Evolutionary conservation across 2,329 filamentous ascomycete species (phyloP), one percentile per base, ranked within the genome.

Genomic region (Aspergillus hiratsukae): DNA sequence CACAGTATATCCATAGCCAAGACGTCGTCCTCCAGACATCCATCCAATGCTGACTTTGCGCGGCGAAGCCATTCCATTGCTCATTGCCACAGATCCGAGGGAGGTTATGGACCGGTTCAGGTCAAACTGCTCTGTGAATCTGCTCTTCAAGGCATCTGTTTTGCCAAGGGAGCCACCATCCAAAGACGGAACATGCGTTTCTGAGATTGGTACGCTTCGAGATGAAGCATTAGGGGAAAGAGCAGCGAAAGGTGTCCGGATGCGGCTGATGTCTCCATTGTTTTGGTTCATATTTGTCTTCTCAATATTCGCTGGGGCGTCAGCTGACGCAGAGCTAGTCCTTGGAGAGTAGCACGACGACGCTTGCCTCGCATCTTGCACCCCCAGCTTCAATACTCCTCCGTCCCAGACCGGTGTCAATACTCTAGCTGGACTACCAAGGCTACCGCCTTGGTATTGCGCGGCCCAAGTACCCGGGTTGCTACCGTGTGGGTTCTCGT

Each of bases 31-130:
- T 23, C 67, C 72, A 9, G 74, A 73, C 67, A 76, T 69, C 75
- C 75, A 77, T 23, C 73, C 75, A 29, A 73, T 60, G 50, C 75
- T 77, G 48, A 74, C 64, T 59, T 66, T 72, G 17, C 72, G 70
- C 49, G 66, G 58, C 19, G 61, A 54, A 6, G 41, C 53, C n/a
- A 43, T 21, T n/a, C 52, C 55, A 27, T 54, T 51, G 8, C 31
- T 27, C 23, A 25, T 51, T 51, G 7, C 53, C 46, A 23, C 55
- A 29, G 31, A 25, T n/a, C 9, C 40, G 28, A 37, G 29, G n/a
- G 55, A 53, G 35, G 48, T 40, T 19, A 57, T 35, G 25, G 59
- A 61, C 35, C 43, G 53, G 51, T 57, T 49, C 11, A 55, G 40
- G 45, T 69, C 65, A 49, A 71, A 68, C 35, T 72, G 62, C 51